Evolutionary conservation across 306 rosid genomes (phyloP).

Genomic region (Rosa lucieae): DNA sequence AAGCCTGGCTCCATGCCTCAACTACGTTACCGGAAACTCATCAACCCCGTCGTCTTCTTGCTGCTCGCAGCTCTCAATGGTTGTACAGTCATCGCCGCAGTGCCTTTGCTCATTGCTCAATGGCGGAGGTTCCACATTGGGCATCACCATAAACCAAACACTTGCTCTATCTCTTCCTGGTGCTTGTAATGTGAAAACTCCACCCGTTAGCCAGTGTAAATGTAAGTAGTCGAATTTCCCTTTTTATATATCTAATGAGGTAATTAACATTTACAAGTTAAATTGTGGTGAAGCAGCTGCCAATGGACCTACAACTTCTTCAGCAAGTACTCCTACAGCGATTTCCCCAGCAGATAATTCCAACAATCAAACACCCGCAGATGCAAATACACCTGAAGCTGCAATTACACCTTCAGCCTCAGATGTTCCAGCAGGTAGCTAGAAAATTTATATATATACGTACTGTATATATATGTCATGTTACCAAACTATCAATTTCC

Average conservation of each 20-base stretch:
- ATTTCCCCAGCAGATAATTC: slow-evolving; percentile 40
- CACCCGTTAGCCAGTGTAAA: slow-evolving; percentile 57
- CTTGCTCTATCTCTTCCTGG: slow-evolving; percentile 62
- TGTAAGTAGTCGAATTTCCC: slow-evolving; percentile 23
- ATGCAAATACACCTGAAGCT: slow-evolving; percentile 33
- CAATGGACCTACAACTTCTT: slow-evolving; percentile 38
- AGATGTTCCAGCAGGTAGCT: slow-evolving; percentile 43
- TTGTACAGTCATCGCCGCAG: slow-evolving; percentile 64
- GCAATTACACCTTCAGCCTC: slow-evolving; percentile 49
- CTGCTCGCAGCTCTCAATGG: slow-evolving; percentile 63
- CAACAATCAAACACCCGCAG: slow-evolving; percentile 30
- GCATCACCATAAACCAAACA: slow-evolving; percentile 58
- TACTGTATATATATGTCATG: neutral
- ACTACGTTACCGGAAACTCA: slow-evolving; percentile 58
- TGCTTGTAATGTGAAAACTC: slow-evolving; percentile 63
- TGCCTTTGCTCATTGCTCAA: slow-evolving; percentile 65
- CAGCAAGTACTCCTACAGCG: slow-evolving; percentile 29
- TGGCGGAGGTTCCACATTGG: slow-evolving; percentile 52
- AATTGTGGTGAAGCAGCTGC: slow-evolving; percentile 29
- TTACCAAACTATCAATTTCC: neutral
- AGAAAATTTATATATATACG: neutral
- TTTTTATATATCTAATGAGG: neutral
- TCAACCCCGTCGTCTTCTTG: slow-evolving; percentile 63
- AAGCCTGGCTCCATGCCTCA: slow-evolving; percentile 56
- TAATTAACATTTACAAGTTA: neutral